Conservation (phyloP, 2,329 filamentous ascomycete species). For the Leptographium radiaticola region DNA sequence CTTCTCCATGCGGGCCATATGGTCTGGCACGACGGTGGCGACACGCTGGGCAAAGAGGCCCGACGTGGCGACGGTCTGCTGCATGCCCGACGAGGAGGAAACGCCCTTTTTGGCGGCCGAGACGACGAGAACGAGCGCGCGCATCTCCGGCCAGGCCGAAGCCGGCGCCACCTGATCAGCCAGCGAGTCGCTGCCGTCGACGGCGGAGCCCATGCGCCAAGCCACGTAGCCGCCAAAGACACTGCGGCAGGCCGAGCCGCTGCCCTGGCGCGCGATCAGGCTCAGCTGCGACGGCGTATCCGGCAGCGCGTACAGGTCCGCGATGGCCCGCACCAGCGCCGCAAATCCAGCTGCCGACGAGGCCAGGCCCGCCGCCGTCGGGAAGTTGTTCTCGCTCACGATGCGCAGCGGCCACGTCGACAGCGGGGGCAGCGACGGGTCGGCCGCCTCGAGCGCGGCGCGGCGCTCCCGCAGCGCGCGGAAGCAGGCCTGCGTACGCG, state of each 20-base stretch:
- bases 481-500: constrained; percentile 90
- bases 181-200: constrained; percentile 73
- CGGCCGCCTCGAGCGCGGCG: constrained; percentile 55
- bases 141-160: constrained; percentile 91
- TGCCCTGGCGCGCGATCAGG: constrained; percentile 82
- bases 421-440: constrained; percentile 70
- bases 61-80: constrained; percentile 85
- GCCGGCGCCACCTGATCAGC: constrained; percentile 82
- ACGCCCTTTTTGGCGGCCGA: constrained; percentile 94
- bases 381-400: constrained; percentile 97
- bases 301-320: constrained; percentile 78
- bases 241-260: constrained; percentile 84
- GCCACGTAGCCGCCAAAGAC: constrained; percentile 93
- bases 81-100: constrained; percentile 87
- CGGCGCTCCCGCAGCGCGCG: constrained; percentile 71
- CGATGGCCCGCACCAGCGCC: constrained; percentile 69
- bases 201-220: constrained; percentile 67
- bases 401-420: constrained; percentile 66
- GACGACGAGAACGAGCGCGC: constrained; percentile 79
- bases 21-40: constrained; percentile 47
- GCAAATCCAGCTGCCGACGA: constrained; percentile 59
- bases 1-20: constrained; percentile 17
- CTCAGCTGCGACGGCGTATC: constrained; percentile 73
- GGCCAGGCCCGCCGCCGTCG: constrained; percentile 82
- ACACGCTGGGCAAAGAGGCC: constrained; percentile 73